Conservation (phyloP, 306 rosid species). For the Erythrophleum fordii region DNA sequence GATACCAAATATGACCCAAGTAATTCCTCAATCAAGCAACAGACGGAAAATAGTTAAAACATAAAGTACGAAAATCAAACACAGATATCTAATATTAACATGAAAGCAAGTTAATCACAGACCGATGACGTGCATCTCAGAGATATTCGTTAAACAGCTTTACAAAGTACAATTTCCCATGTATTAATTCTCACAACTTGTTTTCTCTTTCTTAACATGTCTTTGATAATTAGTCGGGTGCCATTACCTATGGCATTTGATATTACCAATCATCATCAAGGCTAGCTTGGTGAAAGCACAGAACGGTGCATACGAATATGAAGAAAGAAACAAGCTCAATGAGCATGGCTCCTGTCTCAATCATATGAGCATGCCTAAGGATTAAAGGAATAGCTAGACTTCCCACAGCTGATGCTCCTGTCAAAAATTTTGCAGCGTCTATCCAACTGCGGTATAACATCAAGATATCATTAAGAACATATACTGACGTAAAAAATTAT, state of each 20-base stretch:
- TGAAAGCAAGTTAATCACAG: not conserved
- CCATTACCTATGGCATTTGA: constrained; percentile 11
- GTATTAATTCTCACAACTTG: constrained; percentile 27
- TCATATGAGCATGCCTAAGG: constrained; percentile 89
- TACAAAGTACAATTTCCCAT: constrained; percentile 45
- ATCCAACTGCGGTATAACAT: constrained; percentile 73
- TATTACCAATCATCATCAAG: constrained; percentile 94
- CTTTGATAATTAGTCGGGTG: constrained; percentile 28
- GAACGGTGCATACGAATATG: constrained; percentile 83
- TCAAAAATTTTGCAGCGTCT: constrained; percentile 92
- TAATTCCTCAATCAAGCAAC: too few species aligned
- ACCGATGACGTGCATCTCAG: constrained; percentile 9
- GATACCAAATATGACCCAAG: too few species aligned
- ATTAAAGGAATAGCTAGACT: constrained; percentile 95
- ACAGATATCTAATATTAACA: constrained; percentile 1
- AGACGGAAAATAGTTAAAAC: not conserved
- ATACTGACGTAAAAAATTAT: not conserved
- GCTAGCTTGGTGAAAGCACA: constrained; percentile 94
- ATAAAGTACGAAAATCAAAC: not conserved
- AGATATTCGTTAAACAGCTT: constrained; percentile 39
- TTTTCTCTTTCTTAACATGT: constrained; percentile 8
- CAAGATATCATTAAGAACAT: not conserved
- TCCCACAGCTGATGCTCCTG: constrained; percentile 91
- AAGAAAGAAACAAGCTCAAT: constrained; percentile 92
- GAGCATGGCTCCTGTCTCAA: constrained; percentile 94